Evolutionary conservation across 2,329 filamentous ascomycete species (phyloP).

Genomic region (Ophiocordyceps camponoti-floridani): DNA sequence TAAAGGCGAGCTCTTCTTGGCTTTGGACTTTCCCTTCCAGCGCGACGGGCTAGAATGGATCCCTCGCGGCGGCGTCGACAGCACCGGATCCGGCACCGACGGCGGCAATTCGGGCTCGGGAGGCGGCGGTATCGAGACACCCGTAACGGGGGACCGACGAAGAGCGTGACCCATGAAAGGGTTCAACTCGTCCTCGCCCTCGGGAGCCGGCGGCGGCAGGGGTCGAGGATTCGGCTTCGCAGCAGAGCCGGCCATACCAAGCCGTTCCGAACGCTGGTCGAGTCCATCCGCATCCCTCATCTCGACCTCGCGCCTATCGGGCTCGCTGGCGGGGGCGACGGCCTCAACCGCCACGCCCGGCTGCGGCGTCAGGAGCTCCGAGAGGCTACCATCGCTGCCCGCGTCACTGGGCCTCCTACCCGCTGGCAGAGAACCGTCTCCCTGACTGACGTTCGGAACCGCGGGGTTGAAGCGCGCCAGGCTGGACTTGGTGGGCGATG

Average conservation of each 20-base stretch:
- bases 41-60: conserved; percentile 42
- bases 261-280: conserved; percentile 8
- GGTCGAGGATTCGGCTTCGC: conserved; percentile 25
- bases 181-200: conserved; percentile 11
- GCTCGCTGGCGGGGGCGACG: conserved; percentile 7
- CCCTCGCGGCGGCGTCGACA: conserved; percentile 36
- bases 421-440: conserved; percentile 3
- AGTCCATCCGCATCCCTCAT: conserved; percentile 1
- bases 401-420: conserved; percentile 2
- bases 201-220: conserved; percentile 22
- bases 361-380: conserved; percentile 13
- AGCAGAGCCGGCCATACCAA: conserved; percentile 19
- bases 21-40: conserved; percentile 16
- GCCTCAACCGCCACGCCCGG: conserved; percentile 8
- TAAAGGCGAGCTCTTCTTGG: conserved; percentile 28
- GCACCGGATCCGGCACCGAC: conserved; percentile 31
- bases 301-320: conserved; percentile 6
- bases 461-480: conserved; percentile 42
- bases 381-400: conserved; percentile 7
- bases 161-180: conserved; percentile 12
- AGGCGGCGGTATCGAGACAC: conserved; percentile 9
- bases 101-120: conserved; percentile 48
- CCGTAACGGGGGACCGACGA: conserved; percentile 12
- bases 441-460: conserved; percentile 24
- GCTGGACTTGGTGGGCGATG: conserved; percentile 49